A percentile compares a stretch with the other conserved stretches of the same genome.
phyloP scores from a whole-genome alignment of 176 grass and related monocot genomes.

The Oryza glumipatula region DNA sequence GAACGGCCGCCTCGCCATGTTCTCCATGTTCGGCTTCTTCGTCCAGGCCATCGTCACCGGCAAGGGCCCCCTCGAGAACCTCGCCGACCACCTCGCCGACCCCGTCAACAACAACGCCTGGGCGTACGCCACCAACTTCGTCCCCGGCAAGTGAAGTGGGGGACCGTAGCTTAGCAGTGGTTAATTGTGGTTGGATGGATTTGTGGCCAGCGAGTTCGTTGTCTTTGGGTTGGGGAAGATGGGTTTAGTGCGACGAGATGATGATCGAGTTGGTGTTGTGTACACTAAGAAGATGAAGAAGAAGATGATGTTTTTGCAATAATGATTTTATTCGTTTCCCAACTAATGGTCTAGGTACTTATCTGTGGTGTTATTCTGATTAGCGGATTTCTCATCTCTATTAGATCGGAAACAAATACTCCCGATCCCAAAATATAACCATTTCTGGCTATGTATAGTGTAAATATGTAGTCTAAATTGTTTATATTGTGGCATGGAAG shows the following conservation, averaged over 20 bases:
- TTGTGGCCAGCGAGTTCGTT: not conserved
- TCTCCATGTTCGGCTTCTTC: conserved; percentile 94
- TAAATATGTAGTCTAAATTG: no score
- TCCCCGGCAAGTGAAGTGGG: conserved; percentile 64
- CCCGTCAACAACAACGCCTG: conserved; percentile 98
- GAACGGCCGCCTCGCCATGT: conserved; percentile 89
- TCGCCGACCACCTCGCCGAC: conserved; percentile 89
- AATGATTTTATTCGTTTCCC: not conserved
- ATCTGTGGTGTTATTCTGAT: no score
- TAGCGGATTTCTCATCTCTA: no score
- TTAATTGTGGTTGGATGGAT: no score
- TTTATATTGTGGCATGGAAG: no score
- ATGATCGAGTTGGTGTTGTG: not conserved
- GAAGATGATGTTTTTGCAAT: not conserved
- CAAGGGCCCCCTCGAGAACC: conserved; percentile 91
- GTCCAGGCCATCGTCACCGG: conserved; percentile 93
- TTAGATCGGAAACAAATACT: no score
- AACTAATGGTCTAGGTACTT: not conserved
- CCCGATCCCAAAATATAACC: no score
- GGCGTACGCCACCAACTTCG: conserved; percentile 97
- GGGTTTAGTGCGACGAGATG: not conserved
- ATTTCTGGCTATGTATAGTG: no score
- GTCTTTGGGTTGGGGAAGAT: not conserved
- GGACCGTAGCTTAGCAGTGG: not conserved
- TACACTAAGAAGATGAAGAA: not conserved